phyloP scores from a whole-genome alignment of 768 basidiomycete genomes.

The Leccinum variicolor region DNA sequence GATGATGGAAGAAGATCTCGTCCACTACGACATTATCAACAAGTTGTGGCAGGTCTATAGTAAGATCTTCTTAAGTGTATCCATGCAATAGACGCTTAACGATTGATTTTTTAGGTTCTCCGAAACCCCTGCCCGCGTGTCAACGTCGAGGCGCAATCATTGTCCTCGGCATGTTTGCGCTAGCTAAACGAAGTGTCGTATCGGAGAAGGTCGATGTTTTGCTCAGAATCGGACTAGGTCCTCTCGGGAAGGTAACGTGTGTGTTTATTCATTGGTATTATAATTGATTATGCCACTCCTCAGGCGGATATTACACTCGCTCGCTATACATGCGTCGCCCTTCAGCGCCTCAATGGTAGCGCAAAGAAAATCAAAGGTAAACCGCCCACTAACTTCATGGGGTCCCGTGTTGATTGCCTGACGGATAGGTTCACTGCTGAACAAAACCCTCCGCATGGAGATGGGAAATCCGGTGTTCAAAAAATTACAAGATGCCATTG shows the following conservation, averaged over 20 bases:
- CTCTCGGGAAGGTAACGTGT: constrained; percentile 67
- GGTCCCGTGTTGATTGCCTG: neutral
- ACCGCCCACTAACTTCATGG: neutral
- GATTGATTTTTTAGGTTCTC: constrained; percentile 50
- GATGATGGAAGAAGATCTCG: constrained; percentile 87
- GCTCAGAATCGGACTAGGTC: constrained; percentile 83
- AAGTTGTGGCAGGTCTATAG: constrained; percentile 98
- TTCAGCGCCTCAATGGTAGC: constrained; percentile 90
- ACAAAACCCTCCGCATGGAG: constrained; percentile 80
- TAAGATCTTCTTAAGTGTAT: constrained; percentile 35
- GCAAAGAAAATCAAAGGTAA: constrained; percentile 96
- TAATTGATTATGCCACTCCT: neutral
- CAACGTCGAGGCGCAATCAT: constrained; percentile 96
- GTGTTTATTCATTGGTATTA: neutral
- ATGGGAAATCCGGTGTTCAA: constrained; percentile 88
- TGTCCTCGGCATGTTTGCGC: constrained; percentile 94
- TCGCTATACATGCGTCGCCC: constrained; percentile 88
- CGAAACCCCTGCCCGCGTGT: constrained; percentile 67
- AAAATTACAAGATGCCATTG: constrained; percentile 77
- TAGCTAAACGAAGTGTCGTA: constrained; percentile 77
- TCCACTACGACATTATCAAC: constrained; percentile 80
- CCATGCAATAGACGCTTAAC: neutral
- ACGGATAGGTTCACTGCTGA: constrained; percentile 73
- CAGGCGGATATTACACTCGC: constrained; percentile 88
- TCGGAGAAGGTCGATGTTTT: constrained; percentile 81